phyloP scores from a whole-genome alignment of 2,329 filamentous ascomycete genomes.

The Chalara sp. region DNA sequence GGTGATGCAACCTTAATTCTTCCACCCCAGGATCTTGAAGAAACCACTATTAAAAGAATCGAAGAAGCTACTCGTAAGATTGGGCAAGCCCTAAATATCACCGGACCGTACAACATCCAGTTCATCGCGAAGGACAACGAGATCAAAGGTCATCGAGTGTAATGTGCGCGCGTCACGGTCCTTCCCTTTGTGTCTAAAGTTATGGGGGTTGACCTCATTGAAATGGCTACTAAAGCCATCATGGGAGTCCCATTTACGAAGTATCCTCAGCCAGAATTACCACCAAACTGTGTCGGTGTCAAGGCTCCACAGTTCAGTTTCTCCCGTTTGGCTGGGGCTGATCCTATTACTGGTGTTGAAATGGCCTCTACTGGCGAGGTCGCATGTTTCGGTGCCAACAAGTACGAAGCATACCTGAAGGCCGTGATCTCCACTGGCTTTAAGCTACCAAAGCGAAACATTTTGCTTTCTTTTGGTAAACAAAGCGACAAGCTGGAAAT shows the following conservation, averaged over 20 bases:
- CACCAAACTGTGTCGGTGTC: conserved; percentile 81
- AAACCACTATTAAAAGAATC: conserved; percentile 82
- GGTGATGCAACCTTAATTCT: conserved; percentile 94
- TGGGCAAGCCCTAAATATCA: conserved; percentile 86
- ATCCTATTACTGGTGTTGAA: conserved; percentile 94
- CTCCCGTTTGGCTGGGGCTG: conserved; percentile 90
- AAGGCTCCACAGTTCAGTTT: conserved; percentile 99
- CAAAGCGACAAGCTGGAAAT: conserved; percentile 99
- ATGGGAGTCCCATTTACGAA: conserved; percentile 74
- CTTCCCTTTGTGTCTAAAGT: conserved; percentile 97
- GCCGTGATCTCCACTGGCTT: conserved; percentile 93
- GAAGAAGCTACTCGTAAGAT: conserved; percentile 96
- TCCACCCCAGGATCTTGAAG: conserved; percentile 86
- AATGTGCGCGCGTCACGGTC: conserved; percentile 95
- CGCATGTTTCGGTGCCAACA: conserved; percentile 89
- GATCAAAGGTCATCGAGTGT: conserved; percentile 99
- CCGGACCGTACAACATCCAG: conserved; percentile 96
- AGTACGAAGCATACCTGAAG: conserved; percentile 97
- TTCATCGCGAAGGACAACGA: conserved; percentile 99
- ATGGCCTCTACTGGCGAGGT: conserved; percentile 99
- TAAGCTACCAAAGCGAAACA: conserved; percentile 91
- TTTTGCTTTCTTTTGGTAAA: conserved; percentile 89
- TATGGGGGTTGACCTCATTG: conserved; percentile 95
- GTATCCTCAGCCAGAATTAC: conserved; percentile 72
- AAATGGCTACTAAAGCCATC: conserved; percentile 98